Percentiles rank a stretch among this genome's conserved stretches.
Evolutionary conservation across 768 basidiomycete species (phyloP).

Genomic region (Fibroporia radiculosa): DNA sequence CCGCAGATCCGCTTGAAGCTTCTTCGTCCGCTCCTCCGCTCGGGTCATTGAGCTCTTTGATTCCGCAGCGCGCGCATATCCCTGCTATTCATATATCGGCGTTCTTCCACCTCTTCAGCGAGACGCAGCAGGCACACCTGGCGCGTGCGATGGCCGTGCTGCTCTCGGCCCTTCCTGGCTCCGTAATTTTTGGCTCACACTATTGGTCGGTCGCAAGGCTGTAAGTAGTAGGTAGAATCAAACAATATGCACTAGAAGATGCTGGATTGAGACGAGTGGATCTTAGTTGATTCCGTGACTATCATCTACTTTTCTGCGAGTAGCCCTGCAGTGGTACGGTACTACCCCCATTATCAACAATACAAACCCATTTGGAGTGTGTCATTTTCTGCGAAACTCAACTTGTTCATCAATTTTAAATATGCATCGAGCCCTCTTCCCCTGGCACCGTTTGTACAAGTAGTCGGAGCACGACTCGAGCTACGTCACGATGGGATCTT

Average conservation of each 20-base stretch:
- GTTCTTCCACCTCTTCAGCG: constrained; percentile 44
- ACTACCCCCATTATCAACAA: too few species aligned
- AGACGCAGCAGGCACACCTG: constrained; percentile 30
- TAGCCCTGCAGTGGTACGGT: too few species aligned
- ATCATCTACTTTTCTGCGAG: too few species aligned
- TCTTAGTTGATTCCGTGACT: too few species aligned
- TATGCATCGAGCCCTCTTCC: too few species aligned
- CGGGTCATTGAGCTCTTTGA: constrained; percentile 30
- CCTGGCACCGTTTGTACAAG: too few species aligned
- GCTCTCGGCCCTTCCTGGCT: constrained; percentile 32
- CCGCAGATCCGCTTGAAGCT: constrained; percentile 19
- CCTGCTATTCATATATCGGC: constrained; percentile 42
- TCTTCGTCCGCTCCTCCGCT: constrained; percentile 10
- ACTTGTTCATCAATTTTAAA: too few species aligned
- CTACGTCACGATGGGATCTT: too few species aligned
- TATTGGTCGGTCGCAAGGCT: constrained; percentile 10
- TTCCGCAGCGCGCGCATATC: constrained; percentile 36
- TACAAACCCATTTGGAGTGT: too few species aligned
- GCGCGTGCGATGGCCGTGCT: constrained; percentile 32
- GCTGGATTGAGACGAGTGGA: too few species aligned
- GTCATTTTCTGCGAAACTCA: too few species aligned
- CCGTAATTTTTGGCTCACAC: constrained; percentile 37
- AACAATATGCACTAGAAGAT: constrained; percentile 23
- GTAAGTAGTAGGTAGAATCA: neutral
- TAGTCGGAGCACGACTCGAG: too few species aligned